Evolutionary conservation across 225 moss, liverwort and hornwort genomes (phyloP).

Genomic region (Takakia lepidozioides): DNA sequence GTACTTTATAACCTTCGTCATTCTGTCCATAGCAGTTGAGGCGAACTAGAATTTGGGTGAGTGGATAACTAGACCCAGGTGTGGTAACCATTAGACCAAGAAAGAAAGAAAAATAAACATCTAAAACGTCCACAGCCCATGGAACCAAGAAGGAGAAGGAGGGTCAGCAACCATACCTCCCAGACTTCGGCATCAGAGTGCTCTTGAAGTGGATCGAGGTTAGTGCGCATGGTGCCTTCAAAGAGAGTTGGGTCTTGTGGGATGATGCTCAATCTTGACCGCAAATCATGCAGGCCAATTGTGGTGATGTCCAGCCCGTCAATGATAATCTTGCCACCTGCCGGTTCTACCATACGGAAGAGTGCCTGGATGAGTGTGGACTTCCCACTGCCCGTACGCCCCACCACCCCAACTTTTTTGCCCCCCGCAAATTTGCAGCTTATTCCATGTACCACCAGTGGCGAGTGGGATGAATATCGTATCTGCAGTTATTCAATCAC

Average conservation of each 20-base stretch:
- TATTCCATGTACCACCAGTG: constrained; percentile 56
- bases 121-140: too few relatives aligned
- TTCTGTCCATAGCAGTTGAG: too few relatives aligned
- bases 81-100: too few relatives aligned
- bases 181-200: constrained; percentile 39
- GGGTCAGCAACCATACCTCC: too few relatives aligned
- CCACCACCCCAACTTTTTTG: constrained; percentile 48
- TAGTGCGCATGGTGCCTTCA: constrained; percentile 50
- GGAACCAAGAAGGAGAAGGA: too few relatives aligned
- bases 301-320: constrained; percentile 56
- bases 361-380: constrained; percentile 54
- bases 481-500: constrained; percentile 22
- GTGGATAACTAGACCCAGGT: too few relatives aligned
- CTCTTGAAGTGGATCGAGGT: constrained; percentile 49
- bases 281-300: constrained; percentile 52
- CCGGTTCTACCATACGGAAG: constrained; percentile 55
- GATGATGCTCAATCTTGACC: constrained; percentile 52
- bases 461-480: constrained; percentile 34
- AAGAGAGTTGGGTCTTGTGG: constrained; percentile 58
- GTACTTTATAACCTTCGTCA: too few relatives aligned
- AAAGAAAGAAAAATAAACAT: too few relatives aligned
- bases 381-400: constrained; percentile 49
- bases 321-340: constrained; percentile 45
- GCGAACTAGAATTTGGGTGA: too few relatives aligned
- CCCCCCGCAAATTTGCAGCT: constrained; percentile 54